Evolutionary conservation across 192 early-diverging fungal genomes (phyloP).

Genomic region (Lobosporangium transversale): DNA sequence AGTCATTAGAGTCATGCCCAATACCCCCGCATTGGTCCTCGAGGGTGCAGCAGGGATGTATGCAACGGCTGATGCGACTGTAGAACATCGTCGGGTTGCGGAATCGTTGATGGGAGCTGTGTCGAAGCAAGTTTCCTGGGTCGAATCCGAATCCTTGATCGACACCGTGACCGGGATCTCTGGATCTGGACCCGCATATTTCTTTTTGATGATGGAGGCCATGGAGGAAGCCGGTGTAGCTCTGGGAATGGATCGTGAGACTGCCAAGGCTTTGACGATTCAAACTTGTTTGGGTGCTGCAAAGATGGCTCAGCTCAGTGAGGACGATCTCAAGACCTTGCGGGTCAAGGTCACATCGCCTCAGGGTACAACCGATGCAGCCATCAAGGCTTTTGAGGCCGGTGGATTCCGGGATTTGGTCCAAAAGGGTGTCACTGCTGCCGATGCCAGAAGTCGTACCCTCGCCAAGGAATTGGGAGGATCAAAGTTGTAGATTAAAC

Average conservation of each 20-base stretch:
- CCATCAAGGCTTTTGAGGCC: slow-evolving; percentile 81
- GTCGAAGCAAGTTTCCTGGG: slow-evolving; percentile 87
- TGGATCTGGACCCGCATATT: slow-evolving; percentile 95
- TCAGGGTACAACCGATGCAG: slow-evolving; percentile 94
- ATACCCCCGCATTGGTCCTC: slow-evolving; percentile 89
- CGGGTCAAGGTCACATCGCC: slow-evolving; percentile 91
- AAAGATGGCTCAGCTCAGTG: slow-evolving; percentile 78
- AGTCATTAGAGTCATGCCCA: slow-evolving; percentile 95
- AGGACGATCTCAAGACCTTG: slow-evolving; percentile 78
- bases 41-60: slow-evolving; percentile 92
- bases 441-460: slow-evolving; percentile 74
- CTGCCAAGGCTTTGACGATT: slow-evolving; percentile 82
- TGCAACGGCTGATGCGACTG: slow-evolving; percentile 70
- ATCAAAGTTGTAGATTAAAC: slow-evolving; percentile 29
- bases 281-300: slow-evolving; percentile 96
- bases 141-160: slow-evolving; percentile 79
- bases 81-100: slow-evolving; percentile 72
- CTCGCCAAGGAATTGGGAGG: slow-evolving; percentile 72
- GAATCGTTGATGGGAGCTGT: slow-evolving; percentile 79
- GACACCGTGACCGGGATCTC: slow-evolving; percentile 90
- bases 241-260: slow-evolving; percentile 76
- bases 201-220: slow-evolving; percentile 92
- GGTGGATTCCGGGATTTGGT: slow-evolving; percentile 65
- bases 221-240: slow-evolving; percentile 86
- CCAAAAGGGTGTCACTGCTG: slow-evolving; percentile 70